These are phyloP conservation scores for Prunus davidiana DNA, from an alignment of 306 rosid species.

Conservation along the genomic window DNA sequence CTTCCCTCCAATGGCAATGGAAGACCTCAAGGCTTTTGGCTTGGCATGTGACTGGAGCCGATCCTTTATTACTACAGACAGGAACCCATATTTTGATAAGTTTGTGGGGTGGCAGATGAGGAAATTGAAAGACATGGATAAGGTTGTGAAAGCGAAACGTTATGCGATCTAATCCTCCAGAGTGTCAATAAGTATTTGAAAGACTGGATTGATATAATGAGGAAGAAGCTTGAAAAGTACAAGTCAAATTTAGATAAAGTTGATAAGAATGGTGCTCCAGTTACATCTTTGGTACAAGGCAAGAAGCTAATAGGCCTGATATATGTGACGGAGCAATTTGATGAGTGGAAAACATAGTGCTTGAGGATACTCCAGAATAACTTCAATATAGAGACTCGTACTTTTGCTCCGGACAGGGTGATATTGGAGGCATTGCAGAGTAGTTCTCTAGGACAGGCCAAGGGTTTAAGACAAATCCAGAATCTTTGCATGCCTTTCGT, in stretches of 20 bases:
- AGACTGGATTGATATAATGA: too few species aligned
- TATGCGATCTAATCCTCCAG: too few species aligned
- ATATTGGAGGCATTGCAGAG: constrained; percentile 57
- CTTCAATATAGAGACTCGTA: constrained; percentile 38
- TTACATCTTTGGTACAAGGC: constrained; percentile 31
- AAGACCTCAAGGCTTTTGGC: too few species aligned
- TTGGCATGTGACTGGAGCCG: too few species aligned
- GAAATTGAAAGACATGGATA: too few species aligned
- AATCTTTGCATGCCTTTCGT: constrained; percentile 85
- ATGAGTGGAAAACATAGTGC: constrained; percentile 89
- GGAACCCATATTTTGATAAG: too few species aligned
- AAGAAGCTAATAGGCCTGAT: constrained; percentile 51
- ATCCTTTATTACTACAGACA: too few species aligned
- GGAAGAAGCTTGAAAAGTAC: too few species aligned
- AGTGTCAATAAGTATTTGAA: too few species aligned
- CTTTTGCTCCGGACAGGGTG: constrained; percentile 54
- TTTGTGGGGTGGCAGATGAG: too few species aligned
- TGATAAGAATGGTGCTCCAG: constrained; percentile 62
- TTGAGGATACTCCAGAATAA: constrained; percentile 43
- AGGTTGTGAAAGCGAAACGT: too few species aligned
- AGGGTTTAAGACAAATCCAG: constrained; percentile 55
- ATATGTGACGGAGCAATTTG: constrained; percentile 73
- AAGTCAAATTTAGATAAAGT: constrained; percentile 37
- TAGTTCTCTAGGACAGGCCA: constrained; percentile 56
- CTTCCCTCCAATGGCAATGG: too few species aligned